Evolutionary conservation across 495 filamentous ascomycete species (phyloP), one percentile per base, ranked within the genome.

Genomic region (Saxophila tyrrhenica): DNA sequence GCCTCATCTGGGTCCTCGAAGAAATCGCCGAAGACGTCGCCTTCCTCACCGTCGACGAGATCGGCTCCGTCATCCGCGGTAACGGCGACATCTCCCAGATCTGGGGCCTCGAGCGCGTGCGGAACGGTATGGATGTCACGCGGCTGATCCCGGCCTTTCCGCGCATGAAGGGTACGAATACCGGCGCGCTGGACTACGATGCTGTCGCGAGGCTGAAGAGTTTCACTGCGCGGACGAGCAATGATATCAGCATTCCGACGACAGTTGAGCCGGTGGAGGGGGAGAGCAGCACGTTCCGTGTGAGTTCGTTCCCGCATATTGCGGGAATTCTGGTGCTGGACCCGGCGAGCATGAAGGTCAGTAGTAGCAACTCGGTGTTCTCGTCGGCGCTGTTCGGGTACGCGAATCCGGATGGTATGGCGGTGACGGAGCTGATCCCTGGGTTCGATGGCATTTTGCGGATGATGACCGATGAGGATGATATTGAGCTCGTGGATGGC

Each of bases 11-110:
- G 92, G 92, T 98, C 16, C 65, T 98, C 3, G 92, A 98, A 69
- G 92, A 98, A 68, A 96, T 98, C 50, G 87, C 87, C 51, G 92
- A 98, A 72, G 89, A 98, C 64, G 81, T 91, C 35, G 89, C 86
- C 24, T 75, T 76, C 52, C 61, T 98, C 10, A 75, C 66, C 23
- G 75, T 89, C 22, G 87, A 91, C 62, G 77, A 84, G 39, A 79
- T 84, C 24, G 89, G 88, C 48, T 75, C 76, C 35, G 75, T 95
- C 16, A 72, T 76, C 16, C 78, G 75, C 44, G 75, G 82, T 21
- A 74, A 77, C 15, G 92, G 92, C 23, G 78, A 83, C 39, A 76
- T 77, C 1, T 80, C 78, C 20, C 78, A 82, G 16, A 87, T 96
- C 45, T 96, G 89, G 84, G 89, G 91, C 21, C 76, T 82, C 19